These are phyloP conservation scores for Thalia dealbata DNA, from an alignment of 176 grass and related monocot genomes.

Conservation along the genomic window DNA sequence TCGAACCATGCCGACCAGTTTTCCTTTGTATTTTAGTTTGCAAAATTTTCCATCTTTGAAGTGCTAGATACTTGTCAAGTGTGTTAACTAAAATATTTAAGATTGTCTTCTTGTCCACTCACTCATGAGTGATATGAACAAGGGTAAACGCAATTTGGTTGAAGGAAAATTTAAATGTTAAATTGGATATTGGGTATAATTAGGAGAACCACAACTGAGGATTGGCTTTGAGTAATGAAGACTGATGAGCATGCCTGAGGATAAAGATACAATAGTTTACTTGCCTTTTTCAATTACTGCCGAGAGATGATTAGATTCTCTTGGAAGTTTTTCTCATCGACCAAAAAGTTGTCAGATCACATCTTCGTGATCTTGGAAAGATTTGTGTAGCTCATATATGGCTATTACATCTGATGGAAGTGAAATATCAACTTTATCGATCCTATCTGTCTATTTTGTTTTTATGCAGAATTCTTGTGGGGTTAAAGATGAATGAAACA, in stretches of 20 bases:
- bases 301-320: neutral
- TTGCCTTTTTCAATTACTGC: neutral
- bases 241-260: neutral
- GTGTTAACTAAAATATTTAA: neutral
- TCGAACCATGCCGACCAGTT: neutral
- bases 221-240: neutral
- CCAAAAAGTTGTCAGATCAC: neutral
- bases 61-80: neutral
- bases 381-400: too few relatives aligned
- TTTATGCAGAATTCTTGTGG: neutral
- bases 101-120: neutral
- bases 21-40: neutral
- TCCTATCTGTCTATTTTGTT: neutral
- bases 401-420: neutral
- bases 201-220: neutral
- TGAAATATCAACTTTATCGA: neutral
- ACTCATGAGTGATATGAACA: neutral
- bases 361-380: neutral
- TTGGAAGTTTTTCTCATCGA: neutral
- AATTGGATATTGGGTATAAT: neutral
- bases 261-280: neutral
- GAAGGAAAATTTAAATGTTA: neutral
- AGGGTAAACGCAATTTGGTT: neutral
- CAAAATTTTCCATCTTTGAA: neutral
- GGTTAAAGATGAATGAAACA: neutral